Base-by-base conservation (phyloP, 805 yeast genomes). In the Yamadazyma ubonensis region DNA sequence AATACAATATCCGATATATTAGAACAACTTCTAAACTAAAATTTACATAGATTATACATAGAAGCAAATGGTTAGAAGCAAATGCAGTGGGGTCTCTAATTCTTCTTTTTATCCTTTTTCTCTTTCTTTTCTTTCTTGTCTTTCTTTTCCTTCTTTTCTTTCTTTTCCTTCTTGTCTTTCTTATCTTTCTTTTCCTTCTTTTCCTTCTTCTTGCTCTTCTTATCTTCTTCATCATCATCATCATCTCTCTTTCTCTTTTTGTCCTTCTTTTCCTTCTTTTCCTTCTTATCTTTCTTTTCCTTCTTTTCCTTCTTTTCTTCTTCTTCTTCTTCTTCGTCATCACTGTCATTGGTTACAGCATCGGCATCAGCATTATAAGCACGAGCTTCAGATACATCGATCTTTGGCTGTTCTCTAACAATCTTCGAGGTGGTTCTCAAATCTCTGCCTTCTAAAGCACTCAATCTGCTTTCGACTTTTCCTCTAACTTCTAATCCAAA, bases 301-400 rank as follows among this genome's bases (percentile, higher is more conserved):
- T 56, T 54, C 46, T 61, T 51, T 31, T 52, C 51, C 49, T 57
- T 53, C 44, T 59, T 49, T 39, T 54, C 55, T 49, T 60, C 58
- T 33, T 52, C 51, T 4, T 42, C 51, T 22, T 43, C 55, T 22
- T 46, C 46, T 20, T 49, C 63, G 32, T 47, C 54, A 40, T 49
- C 56, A 25, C 63, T 55, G 44, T 55, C 66, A 34, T 66, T 63
- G 4, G 46, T 52, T 10, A 54, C 63, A 39, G 90, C 79, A 63
- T 95, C 99, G 33, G 97, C 98, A 62, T 90, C 98, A 29, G 87
- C 95, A 59, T 91, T 93, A 71, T 93, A 93, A 42, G 91, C 86
- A 64, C 83, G 76, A 37, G 91, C 81, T 61, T 87, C 91, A 39
- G 87, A 69, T 53, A 91, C 76, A 47, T 86, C 95, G 51, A 89